Conservation (phyloP, 768 basidiomycete species). For the Imleria badia region DNA sequence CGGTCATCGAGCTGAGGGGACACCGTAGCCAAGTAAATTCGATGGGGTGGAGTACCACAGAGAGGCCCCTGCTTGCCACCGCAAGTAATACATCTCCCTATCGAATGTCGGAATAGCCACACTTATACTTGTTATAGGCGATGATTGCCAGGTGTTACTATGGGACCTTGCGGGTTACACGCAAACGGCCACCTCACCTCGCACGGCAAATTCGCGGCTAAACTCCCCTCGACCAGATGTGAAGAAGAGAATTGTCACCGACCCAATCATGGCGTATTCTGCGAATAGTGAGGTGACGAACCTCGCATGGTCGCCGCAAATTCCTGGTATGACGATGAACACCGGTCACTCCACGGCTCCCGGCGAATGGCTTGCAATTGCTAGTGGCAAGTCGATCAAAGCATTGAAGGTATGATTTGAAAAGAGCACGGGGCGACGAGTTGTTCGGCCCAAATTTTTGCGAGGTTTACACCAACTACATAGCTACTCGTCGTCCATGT, state of each 20-base stretch:
- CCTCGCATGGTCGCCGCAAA: slow-evolving; percentile 86
- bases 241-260: slow-evolving; percentile 69
- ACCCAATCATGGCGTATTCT: slow-evolving; percentile 84
- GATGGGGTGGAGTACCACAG: slow-evolving; percentile 86
- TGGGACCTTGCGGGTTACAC: slow-evolving; percentile 82
- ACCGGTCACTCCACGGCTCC: slow-evolving; percentile 70
- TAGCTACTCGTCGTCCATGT: not conserved
- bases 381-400: slow-evolving; percentile 79
- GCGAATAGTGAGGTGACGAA: slow-evolving; percentile 77
- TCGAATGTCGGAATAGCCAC: not conserved
- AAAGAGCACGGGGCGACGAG: not conserved
- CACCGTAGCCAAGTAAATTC: slow-evolving; percentile 84
- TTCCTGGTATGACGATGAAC: slow-evolving; percentile 73
- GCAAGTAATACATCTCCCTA: slow-evolving; percentile 57
- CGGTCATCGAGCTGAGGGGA: slow-evolving; percentile 86
- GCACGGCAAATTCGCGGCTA: slow-evolving; percentile 65
- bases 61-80: slow-evolving; percentile 82
- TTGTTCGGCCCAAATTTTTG: not conserved
- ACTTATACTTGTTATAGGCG: slow-evolving; percentile 49
- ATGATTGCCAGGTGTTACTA: slow-evolving; percentile 90
- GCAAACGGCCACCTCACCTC: slow-evolving; percentile 63
- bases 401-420: slow-evolving; percentile 68
- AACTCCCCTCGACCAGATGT: slow-evolving; percentile 82
- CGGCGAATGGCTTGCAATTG: slow-evolving; percentile 86
- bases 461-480: not conserved